phyloP scores from a whole-genome alignment of 2,329 filamentous ascomycete species.

The Cladophialophora immunda region DNA sequence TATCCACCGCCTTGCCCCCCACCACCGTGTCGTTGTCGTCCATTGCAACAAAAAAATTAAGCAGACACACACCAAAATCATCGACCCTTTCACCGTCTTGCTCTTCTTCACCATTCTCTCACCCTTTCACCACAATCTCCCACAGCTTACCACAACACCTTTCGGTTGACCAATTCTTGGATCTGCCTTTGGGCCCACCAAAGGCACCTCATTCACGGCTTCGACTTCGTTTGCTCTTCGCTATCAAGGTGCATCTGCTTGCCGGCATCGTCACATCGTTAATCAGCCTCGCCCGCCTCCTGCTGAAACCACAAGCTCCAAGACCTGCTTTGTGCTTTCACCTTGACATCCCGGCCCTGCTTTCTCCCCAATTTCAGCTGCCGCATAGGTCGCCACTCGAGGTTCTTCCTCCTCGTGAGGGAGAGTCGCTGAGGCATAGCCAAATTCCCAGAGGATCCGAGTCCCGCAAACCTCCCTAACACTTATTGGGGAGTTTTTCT shows the following conservation, averaged over 20 bases:
- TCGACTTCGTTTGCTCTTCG: slow-evolving; percentile 39
- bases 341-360: slow-evolving; percentile 46
- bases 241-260: slow-evolving; percentile 55
- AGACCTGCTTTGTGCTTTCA: slow-evolving; percentile 35
- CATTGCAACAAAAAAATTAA: slow-evolving; percentile 28
- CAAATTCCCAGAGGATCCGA: slow-evolving; percentile 84
- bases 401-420: slow-evolving; percentile 99
- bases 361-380: slow-evolving; percentile 81
- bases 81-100: slow-evolving; percentile 22
- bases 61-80: slow-evolving; percentile 22
- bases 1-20: slow-evolving; percentile 29
- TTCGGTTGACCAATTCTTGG: slow-evolving; percentile 9
- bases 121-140: slow-evolving; percentile 7
- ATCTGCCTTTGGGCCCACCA: slow-evolving; percentile 40
- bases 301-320: slow-evolving; percentile 43
- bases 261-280: slow-evolving; percentile 55
- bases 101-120: slow-evolving; percentile 14
- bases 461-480: slow-evolving; percentile 96
- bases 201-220: slow-evolving; percentile 40
- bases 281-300: slow-evolving; percentile 58
- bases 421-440: slow-evolving; percentile 99
- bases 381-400: slow-evolving; percentile 98
- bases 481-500: slow-evolving; percentile 48
- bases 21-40: slow-evolving; percentile 31
- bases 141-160: slow-evolving; percentile 13